phyloP scores from a whole-genome alignment of 108 stramenopile genomes.

The Bacterosira constricta region DNA sequence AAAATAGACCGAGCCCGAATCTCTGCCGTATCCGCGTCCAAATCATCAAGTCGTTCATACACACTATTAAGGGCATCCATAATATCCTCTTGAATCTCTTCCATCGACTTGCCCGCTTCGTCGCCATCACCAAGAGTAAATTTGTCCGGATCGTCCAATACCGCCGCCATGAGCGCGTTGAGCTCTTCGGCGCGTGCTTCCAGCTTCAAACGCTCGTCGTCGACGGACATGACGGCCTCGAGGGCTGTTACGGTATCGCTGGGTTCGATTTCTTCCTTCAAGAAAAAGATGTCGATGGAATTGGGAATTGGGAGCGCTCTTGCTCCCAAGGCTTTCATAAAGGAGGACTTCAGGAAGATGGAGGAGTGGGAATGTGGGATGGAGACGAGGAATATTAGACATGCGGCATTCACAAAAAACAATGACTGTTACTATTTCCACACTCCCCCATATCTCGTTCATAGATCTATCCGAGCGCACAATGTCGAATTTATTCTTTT shows the following conservation, averaged over 20 bases:
- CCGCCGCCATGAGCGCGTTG: conserved; percentile 74
- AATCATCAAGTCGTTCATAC: conserved; percentile 92
- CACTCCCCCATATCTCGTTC: too few species aligned
- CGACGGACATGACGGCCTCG: conserved; percentile 98
- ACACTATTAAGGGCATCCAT: conserved; percentile 80
- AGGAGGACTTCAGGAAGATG: conserved; percentile 89
- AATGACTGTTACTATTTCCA: too few species aligned
- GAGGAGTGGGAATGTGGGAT: too few species aligned
- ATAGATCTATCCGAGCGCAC: too few species aligned
- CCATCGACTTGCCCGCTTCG: conserved; percentile 59
- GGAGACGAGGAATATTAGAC: too few species aligned
- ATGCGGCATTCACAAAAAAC: too few species aligned
- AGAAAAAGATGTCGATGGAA: conserved; percentile 95
- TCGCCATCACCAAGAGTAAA: conserved; percentile 31
- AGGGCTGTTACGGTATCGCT: conserved; percentile 92
- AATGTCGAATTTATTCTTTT: too few species aligned
- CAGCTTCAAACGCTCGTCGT: conserved; percentile 86
- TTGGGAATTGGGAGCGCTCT: conserved; percentile 95
- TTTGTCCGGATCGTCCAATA: conserved; percentile 69
- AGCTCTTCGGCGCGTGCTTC: conserved; percentile 93
- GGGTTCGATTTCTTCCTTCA: conserved; percentile 95
- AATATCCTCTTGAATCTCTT: conserved; percentile 86
- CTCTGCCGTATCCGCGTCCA: conserved; percentile 97
- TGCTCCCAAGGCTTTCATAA: conserved; percentile 92
- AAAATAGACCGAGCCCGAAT: conserved; percentile 94